These are phyloP conservation scores for Xylaria nigripes DNA, from an alignment of 495 filamentous ascomycete genomes.

Conservation along the genomic window DNA sequence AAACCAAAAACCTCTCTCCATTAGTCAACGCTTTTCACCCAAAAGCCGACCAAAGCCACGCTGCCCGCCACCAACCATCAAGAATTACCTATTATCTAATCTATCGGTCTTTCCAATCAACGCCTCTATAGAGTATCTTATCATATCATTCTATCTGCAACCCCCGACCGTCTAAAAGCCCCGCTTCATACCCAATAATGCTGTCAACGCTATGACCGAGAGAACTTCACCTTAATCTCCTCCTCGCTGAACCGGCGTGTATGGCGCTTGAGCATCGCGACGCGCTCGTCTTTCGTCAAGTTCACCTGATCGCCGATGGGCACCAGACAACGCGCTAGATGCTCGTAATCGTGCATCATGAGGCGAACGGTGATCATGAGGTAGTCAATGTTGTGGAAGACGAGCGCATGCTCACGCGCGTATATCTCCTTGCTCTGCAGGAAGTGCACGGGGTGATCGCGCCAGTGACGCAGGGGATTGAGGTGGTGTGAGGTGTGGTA, in stretches of 20 bases:
- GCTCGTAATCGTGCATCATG: constrained; percentile 52
- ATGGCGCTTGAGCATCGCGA: constrained; percentile 53
- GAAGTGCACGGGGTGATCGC: constrained; percentile 60
- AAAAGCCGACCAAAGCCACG: too few relatives aligned
- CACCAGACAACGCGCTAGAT: constrained; percentile 56
- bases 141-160: too few relatives aligned
- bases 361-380: constrained; percentile 56
- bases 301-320: constrained; percentile 60
- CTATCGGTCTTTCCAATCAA: too few relatives aligned
- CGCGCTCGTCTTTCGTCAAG: constrained; percentile 52
- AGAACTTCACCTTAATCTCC: constrained; percentile 47
- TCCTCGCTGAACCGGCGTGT: constrained; percentile 52
- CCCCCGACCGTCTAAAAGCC: background rate
- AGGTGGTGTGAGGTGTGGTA: constrained; percentile 73
- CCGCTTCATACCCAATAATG: background rate
- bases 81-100: too few relatives aligned
- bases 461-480: constrained; percentile 65
- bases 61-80: too few relatives aligned
- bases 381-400: constrained; percentile 66
- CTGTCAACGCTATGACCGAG: constrained; percentile 5
- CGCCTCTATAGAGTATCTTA: too few relatives aligned
- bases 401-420: constrained; percentile 50
- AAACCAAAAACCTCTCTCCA: too few relatives aligned
- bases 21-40: too few relatives aligned
- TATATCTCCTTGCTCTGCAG: constrained; percentile 56